Percentiles rank a stretch among this genome's conserved stretches.
phyloP scores from a whole-genome alignment of 176 grass and related monocot genomes.

The Avena insularis region DNA sequence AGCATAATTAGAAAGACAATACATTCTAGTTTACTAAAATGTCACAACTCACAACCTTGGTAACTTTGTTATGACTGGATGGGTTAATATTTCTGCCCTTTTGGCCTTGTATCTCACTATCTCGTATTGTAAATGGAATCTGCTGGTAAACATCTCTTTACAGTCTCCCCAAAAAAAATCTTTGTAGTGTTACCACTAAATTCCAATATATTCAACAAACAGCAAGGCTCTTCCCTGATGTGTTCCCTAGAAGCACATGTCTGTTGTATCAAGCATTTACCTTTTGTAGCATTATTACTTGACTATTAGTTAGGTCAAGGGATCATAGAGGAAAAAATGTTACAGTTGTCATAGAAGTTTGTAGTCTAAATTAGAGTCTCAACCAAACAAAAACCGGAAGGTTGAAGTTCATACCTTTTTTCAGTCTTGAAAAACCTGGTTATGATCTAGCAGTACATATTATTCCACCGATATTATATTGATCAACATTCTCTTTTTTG shows the following conservation, averaged over 20 bases:
- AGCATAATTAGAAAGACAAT: neutral
- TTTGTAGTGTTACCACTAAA: neutral
- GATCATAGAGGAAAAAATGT: neutral
- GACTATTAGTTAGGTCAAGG: neutral
- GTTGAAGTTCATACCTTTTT: neutral
- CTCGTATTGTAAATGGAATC: neutral
- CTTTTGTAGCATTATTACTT: neutral
- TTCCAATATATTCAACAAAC: neutral
- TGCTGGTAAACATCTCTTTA: neutral
- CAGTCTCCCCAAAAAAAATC: neutral
- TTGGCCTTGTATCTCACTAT: neutral
- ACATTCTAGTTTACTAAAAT: neutral
- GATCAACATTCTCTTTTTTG: neutral
- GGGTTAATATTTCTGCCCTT: neutral
- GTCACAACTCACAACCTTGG: neutral
- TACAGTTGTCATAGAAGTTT: neutral
- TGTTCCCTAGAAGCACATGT: slow-evolving; percentile 2
- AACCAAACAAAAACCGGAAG: neutral
- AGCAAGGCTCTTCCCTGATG: neutral
- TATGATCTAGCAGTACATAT: neutral
- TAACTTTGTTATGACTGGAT: neutral
- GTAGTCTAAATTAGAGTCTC: neutral
- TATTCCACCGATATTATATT: neutral
- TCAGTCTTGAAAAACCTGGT: neutral
- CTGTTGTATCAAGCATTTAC: neutral